These are phyloP conservation scores for Metschnikowia dekortorum DNA, from an alignment of 805 yeast species.

Conservation along the genomic window DNA sequence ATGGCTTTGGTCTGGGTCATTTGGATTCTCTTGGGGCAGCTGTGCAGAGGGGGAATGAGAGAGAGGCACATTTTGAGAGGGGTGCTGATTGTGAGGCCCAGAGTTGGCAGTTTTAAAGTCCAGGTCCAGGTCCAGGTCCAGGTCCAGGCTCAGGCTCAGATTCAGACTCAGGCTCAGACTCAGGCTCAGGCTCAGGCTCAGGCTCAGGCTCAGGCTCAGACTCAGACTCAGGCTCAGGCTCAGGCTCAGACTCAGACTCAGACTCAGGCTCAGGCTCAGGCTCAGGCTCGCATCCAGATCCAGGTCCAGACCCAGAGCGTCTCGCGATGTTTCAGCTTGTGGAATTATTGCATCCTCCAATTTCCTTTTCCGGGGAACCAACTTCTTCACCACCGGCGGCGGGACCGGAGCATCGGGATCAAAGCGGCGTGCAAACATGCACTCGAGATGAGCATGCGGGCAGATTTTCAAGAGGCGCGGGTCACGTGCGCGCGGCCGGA, in stretches of 20 bases:
- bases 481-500: conserved; percentile 5
- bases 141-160: not conserved
- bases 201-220: conserved; percentile 1
- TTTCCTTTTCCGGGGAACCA: conserved; percentile 18
- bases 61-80: not conserved
- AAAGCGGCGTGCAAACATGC: conserved; percentile 64
- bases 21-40: not conserved
- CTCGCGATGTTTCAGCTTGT: not conserved
- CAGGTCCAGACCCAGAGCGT: not conserved
- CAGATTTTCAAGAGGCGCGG: conserved; percentile 1
- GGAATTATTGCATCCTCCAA: conserved; percentile 6
- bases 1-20: conserved; percentile 1
- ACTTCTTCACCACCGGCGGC: conserved; percentile 5
- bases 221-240: conserved; percentile 9
- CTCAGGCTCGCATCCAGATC: not conserved
- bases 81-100: conserved; percentile 11
- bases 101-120: conserved; percentile 9
- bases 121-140: conserved; percentile 1
- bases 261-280: not conserved
- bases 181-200: conserved; percentile 8
- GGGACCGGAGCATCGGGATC: conserved; percentile 42
- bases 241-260: conserved; percentile 1
- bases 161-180: conserved; percentile 5
- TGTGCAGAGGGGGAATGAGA: not conserved
- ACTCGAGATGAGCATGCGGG: conserved; percentile 3